These are phyloP conservation scores for Candida tibetensis DNA, from an alignment of 805 yeast genomes.

Conservation along the genomic window DNA sequence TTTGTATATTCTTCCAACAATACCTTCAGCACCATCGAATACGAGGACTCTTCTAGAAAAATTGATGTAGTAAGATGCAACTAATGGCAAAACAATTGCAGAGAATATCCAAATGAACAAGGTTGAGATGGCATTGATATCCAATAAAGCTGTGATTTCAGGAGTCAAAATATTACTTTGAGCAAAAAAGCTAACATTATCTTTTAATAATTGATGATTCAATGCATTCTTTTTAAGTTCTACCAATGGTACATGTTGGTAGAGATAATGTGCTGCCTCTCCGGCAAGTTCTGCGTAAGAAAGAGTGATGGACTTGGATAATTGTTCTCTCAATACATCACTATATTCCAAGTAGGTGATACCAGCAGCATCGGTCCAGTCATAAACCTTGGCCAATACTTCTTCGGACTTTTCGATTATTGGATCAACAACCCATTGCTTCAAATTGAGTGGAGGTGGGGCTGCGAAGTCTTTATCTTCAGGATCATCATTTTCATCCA, in stretches of 20 bases:
- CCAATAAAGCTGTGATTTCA: slow-evolving; percentile 34
- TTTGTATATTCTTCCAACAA: slow-evolving; percentile 34
- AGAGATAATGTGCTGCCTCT: slow-evolving; percentile 32
- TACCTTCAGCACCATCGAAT: slow-evolving; percentile 32
- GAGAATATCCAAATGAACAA: slow-evolving; percentile 39
- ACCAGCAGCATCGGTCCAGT: slow-evolving; percentile 35
- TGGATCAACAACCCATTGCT: slow-evolving; percentile 39
- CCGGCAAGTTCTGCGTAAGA: slow-evolving; percentile 29
- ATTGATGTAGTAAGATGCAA: slow-evolving; percentile 50
- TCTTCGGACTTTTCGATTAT: slow-evolving; percentile 29
- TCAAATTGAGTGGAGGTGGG: slow-evolving; percentile 39
- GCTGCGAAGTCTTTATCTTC: slow-evolving; percentile 36
- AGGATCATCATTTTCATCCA: slow-evolving; percentile 29
- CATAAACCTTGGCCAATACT: slow-evolving; percentile 22
- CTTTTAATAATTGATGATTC: slow-evolving; percentile 36
- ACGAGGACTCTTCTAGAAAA: slow-evolving; percentile 42
- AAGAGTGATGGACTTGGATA: slow-evolving; percentile 37
- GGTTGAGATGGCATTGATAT: slow-evolving; percentile 28
- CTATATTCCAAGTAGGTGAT: slow-evolving; percentile 33
- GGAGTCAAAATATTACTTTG: slow-evolving; percentile 25
- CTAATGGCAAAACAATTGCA: slow-evolving; percentile 41
- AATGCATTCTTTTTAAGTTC: slow-evolving; percentile 33
- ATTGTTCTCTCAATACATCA: slow-evolving; percentile 38
- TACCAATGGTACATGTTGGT: slow-evolving; percentile 34
- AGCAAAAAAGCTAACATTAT: slow-evolving; percentile 25